phyloP scores from a whole-genome alignment of 768 basidiomycete genomes.

The Tephrocybe sp. region DNA sequence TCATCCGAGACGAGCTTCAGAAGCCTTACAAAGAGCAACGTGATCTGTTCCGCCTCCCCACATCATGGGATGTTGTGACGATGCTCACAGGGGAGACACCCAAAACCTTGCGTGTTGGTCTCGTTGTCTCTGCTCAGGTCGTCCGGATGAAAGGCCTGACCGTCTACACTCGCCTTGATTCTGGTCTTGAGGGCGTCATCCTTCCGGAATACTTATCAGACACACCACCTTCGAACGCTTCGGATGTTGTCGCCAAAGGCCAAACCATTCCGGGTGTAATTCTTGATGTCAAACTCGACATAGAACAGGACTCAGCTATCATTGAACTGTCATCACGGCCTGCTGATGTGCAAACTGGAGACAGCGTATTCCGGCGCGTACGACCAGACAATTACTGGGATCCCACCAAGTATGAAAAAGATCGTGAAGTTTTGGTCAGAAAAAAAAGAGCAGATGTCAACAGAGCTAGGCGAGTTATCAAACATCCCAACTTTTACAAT shows the following conservation, averaged over 20 bases:
- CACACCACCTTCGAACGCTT: slow-evolving; percentile 32
- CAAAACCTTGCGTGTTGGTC: slow-evolving; percentile 70
- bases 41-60: slow-evolving; percentile 57
- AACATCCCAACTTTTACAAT: slow-evolving; percentile 98
- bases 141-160: slow-evolving; percentile 48
- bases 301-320: slow-evolving; percentile 57
- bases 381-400: slow-evolving; percentile 66
- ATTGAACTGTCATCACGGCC: slow-evolving; percentile 76
- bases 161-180: slow-evolving; percentile 80
- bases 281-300: slow-evolving; percentile 63
- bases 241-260: slow-evolving; percentile 64
- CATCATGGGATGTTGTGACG: slow-evolving; percentile 79
- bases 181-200: slow-evolving; percentile 86
- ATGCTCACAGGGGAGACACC: slow-evolving; percentile 95
- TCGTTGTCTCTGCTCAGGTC: slow-evolving; percentile 78
- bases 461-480: slow-evolving; percentile 80
- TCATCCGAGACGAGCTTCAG: slow-evolving; percentile 84
- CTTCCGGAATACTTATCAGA: slow-evolving; percentile 57
- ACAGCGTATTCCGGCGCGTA: slow-evolving; percentile 58
- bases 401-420: slow-evolving; percentile 57
- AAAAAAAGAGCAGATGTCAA: slow-evolving; percentile 86
- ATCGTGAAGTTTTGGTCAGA: slow-evolving; percentile 68
- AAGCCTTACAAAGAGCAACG: slow-evolving; percentile 79
- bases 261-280: slow-evolving; percentile 81
- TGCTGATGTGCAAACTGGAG: slow-evolving; percentile 58